phyloP scores from a whole-genome alignment of 1,139 yeast genomes.

The Zhuliangozyma blackwelliae region DNA sequence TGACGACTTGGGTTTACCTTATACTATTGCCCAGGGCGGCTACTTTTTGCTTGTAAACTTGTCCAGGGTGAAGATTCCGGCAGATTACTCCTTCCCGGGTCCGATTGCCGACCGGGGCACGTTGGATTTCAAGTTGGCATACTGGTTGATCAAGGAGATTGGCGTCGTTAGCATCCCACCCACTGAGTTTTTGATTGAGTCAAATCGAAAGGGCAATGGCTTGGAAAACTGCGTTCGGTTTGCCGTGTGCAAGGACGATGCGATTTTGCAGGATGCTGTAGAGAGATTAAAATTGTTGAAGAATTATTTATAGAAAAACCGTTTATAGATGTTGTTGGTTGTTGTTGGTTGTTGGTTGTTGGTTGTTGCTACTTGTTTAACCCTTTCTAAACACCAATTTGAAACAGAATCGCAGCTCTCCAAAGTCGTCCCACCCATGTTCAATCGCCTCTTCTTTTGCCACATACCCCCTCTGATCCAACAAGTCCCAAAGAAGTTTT shows the following conservation, averaged over 20 bases:
- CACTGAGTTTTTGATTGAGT: slow-evolving; percentile 72
- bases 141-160: slow-evolving; percentile 86
- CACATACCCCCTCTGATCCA: slow-evolving; percentile 29
- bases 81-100: slow-evolving; percentile 64
- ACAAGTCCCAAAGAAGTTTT: slow-evolving; percentile 50
- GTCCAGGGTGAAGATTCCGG: slow-evolving; percentile 74
- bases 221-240: slow-evolving; percentile 86
- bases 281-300: slow-evolving; percentile 66
- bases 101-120: slow-evolving; percentile 62
- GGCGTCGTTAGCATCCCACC: slow-evolving; percentile 98
- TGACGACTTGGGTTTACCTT: slow-evolving; percentile 83
- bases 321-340: not conserved
- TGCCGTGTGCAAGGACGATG: slow-evolving; percentile 93
- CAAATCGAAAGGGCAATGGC: slow-evolving; percentile 60
- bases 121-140: slow-evolving; percentile 80
- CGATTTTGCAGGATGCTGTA: slow-evolving; percentile 74
- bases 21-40: slow-evolving; percentile 89
- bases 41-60: slow-evolving; percentile 88
- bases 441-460: slow-evolving; percentile 34
- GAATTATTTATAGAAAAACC: slow-evolving; percentile 42
- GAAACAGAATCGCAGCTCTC: slow-evolving; percentile 60
- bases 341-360: not conserved
- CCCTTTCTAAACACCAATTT: slow-evolving; percentile 23
- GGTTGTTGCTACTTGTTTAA: not conserved
- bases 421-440: slow-evolving; percentile 83